phyloP scores from a whole-genome alignment of 2,329 filamentous ascomycete genomes.

The Lachnellula occidentalis region DNA sequence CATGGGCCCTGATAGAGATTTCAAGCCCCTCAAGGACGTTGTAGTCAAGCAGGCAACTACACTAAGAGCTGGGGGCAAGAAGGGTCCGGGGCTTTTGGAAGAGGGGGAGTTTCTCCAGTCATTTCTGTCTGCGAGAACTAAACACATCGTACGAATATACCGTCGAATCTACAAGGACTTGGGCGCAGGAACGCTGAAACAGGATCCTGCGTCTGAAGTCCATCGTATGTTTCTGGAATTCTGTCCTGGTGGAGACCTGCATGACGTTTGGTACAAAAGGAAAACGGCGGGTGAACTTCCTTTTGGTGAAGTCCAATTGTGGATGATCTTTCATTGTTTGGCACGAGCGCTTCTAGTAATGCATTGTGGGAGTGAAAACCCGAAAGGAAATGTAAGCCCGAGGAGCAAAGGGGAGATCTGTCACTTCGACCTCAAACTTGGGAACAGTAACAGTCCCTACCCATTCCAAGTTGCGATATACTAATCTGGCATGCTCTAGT shows the following conservation, averaged over 20 bases:
- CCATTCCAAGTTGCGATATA: background rate
- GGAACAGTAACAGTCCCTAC: slow-evolving; percentile 4
- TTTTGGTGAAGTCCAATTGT: background rate
- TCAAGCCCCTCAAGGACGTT: background rate
- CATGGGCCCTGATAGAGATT: background rate
- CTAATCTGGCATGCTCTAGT: background rate
- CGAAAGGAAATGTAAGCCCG: background rate
- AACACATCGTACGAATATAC: slow-evolving; percentile 7
- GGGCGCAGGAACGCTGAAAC: background rate
- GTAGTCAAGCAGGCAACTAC: background rate
- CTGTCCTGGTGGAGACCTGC: slow-evolving; percentile 6
- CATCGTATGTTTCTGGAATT: slow-evolving; percentile 13
- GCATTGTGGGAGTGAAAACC: slow-evolving; percentile 1
- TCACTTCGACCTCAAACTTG: slow-evolving; percentile 12
- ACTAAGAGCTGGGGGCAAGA: background rate
- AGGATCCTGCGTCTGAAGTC: slow-evolving; percentile 1
- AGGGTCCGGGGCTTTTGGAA: background rate
- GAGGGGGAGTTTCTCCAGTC: background rate
- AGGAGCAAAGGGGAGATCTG: slow-evolving; percentile 6
- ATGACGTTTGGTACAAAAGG: background rate
- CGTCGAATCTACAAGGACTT: background rate
- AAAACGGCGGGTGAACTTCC: background rate
- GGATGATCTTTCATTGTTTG: slow-evolving; percentile 8
- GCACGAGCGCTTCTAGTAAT: slow-evolving; percentile 2
- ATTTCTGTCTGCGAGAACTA: background rate